Percentiles rank a stretch among this genome's conserved stretches.
These are phyloP conservation scores for Cryphonectria naterciae DNA, from an alignment of 2,329 filamentous ascomycete genomes.

Conservation along the genomic window DNA sequence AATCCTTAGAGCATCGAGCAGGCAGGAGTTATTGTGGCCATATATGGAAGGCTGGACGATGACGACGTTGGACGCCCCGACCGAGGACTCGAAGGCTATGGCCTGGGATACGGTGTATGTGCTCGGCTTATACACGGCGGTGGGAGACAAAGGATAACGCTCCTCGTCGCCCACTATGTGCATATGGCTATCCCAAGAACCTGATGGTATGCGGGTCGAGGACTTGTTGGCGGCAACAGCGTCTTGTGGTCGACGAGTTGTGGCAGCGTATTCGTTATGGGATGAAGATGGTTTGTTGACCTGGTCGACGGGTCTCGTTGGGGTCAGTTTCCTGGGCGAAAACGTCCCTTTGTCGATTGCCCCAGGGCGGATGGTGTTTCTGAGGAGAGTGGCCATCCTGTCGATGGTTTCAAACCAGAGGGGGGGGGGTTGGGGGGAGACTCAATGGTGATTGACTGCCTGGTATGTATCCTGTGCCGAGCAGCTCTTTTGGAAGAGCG, in stretches of 20 bases:
- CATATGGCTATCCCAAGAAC: slow-evolving; percentile 38
- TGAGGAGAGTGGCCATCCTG: slow-evolving; percentile 24
- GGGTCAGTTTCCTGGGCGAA: slow-evolving; percentile 6
- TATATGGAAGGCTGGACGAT: slow-evolving; percentile 40
- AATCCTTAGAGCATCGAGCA: slow-evolving; percentile 37
- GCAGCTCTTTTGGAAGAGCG: not conserved
- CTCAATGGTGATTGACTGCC: not conserved
- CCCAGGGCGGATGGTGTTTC: slow-evolving; percentile 21
- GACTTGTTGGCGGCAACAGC: not conserved
- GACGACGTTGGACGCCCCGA: slow-evolving; percentile 34
- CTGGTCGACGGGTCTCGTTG: slow-evolving; percentile 10
- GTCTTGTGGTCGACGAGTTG: not conserved
- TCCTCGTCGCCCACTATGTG: slow-evolving; percentile 34
- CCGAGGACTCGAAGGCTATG: slow-evolving; percentile 32
- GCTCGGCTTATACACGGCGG: slow-evolving; percentile 25
- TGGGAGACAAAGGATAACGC: slow-evolving; percentile 24
- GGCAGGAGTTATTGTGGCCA: slow-evolving; percentile 37
- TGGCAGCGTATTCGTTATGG: slow-evolving; percentile 20
- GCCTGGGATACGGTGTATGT: slow-evolving; percentile 22
- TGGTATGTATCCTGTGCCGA: not conserved
- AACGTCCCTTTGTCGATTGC: slow-evolving; percentile 20
- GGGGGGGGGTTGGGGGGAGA: too few relatives aligned
- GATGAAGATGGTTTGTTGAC: slow-evolving; percentile 20
- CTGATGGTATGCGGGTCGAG: slow-evolving; percentile 28
- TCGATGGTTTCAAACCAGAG: not conserved